Conservation (phyloP, 2,329 filamentous ascomycete species). For the Berkeleyomyces basicola region DNA sequence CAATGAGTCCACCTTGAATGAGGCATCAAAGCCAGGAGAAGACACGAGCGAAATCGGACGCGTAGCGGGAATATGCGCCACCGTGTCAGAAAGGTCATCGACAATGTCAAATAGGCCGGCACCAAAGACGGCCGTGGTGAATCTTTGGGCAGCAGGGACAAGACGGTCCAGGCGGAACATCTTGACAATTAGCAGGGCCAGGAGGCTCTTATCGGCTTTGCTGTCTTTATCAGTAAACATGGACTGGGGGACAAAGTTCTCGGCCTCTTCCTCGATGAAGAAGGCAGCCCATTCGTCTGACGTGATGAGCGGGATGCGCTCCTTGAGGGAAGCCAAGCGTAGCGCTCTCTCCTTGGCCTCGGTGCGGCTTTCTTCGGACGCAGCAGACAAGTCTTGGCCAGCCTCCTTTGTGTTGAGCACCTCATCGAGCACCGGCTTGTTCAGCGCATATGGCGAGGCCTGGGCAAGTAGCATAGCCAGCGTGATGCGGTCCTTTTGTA, state of each 20-base stretch:
- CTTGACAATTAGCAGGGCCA: slow-evolving; percentile 80
- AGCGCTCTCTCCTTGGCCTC: slow-evolving; percentile 52
- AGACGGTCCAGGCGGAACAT: slow-evolving; percentile 91
- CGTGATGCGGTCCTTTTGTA: slow-evolving; percentile 89
- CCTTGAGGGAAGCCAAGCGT: slow-evolving; percentile 57
- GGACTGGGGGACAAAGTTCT: slow-evolving; percentile 61
- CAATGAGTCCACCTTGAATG: slow-evolving; percentile 94
- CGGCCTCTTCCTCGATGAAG: slow-evolving; percentile 69
- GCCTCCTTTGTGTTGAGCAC: slow-evolving; percentile 65
- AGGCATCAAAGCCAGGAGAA: slow-evolving; percentile 91
- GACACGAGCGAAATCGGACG: slow-evolving; percentile 85
- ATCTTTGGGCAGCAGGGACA: slow-evolving; percentile 81
- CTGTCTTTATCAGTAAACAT: slow-evolving; percentile 44
- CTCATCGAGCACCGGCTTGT: slow-evolving; percentile 71
- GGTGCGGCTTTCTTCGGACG: slow-evolving; percentile 27
- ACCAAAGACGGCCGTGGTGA: slow-evolving; percentile 75
- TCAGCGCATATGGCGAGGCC: slow-evolving; percentile 90
- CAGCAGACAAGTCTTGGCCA: slow-evolving; percentile 55
- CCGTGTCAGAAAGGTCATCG: slow-evolving; percentile 72
- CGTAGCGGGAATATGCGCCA: slow-evolving; percentile 66
- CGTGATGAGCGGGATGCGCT: slow-evolving; percentile 46
- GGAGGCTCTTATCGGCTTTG: slow-evolving; percentile 56
- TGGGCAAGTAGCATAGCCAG: slow-evolving; percentile 90
- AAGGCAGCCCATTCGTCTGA: slow-evolving; percentile 62
- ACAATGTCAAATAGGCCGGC: slow-evolving; percentile 64